Evolutionary conservation across 805 yeast genomes (phyloP).

Genomic region (Saturnispora hagleri): DNA sequence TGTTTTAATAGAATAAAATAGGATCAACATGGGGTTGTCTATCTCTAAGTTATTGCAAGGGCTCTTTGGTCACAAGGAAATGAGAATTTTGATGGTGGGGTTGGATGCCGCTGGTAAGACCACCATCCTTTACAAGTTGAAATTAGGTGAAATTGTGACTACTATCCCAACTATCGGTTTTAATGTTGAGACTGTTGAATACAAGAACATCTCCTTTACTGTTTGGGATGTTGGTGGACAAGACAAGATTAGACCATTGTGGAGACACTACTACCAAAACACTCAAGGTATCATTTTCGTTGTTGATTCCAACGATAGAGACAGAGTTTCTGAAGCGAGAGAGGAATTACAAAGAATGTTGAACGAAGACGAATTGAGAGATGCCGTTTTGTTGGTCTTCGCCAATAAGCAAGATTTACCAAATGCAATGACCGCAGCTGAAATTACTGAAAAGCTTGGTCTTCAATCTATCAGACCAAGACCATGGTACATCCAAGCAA

Average conservation of each 20-base stretch:
- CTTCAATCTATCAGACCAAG: constrained; percentile 96
- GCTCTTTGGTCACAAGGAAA: constrained; percentile 95
- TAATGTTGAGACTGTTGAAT: constrained; percentile 95
- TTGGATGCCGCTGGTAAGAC: constrained; percentile 98
- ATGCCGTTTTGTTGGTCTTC: constrained; percentile 88
- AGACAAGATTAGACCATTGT: constrained; percentile 95
- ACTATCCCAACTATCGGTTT: constrained; percentile 96
- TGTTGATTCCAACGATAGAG: constrained; percentile 96
- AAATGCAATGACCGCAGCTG: constrained; percentile 98
- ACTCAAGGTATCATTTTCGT: constrained; percentile 98
- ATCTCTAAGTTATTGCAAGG: constrained; percentile 89
- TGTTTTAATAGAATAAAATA: neutral
- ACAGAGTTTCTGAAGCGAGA: constrained; percentile 95
- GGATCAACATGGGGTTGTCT: constrained; percentile 75
- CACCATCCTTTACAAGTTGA: constrained; percentile 88
- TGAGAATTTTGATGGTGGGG: constrained; percentile 98
- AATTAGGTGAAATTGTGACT: constrained; percentile 92
- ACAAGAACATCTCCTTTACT: constrained; percentile 92
- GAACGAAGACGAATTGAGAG: constrained; percentile 96
- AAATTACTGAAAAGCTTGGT: constrained; percentile 93
- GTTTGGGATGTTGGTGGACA: constrained; percentile 99
- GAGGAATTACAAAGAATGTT: constrained; percentile 97
- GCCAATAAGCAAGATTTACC: constrained; percentile 99
- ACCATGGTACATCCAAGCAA: constrained; percentile 98
- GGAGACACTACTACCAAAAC: constrained; percentile 99